Conservation (phyloP, 805 yeast genomes). For the Yamadazyma olivae region DNA sequence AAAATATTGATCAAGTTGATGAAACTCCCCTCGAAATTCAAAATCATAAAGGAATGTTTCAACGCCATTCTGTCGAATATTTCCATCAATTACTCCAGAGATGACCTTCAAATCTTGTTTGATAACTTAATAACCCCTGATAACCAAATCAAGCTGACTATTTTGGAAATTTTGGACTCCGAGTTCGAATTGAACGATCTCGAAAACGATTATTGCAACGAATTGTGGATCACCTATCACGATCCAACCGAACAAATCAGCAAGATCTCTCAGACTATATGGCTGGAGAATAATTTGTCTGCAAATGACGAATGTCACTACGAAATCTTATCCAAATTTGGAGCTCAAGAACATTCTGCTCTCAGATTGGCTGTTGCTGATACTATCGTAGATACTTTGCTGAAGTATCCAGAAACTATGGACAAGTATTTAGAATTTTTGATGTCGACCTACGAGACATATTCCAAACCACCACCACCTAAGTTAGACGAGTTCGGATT, state of each 20-base stretch:
- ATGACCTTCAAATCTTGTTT: constrained; percentile 60
- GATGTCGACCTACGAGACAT: constrained; percentile 53
- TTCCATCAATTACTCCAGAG: constrained; percentile 53
- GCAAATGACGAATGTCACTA: constrained; percentile 37
- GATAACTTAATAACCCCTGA: constrained; percentile 57
- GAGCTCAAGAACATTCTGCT: constrained; percentile 59
- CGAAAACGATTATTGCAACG: constrained; percentile 48
- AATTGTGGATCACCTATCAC: constrained; percentile 74
- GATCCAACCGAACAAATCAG: constrained; percentile 65
- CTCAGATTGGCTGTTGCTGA: constrained; percentile 70
- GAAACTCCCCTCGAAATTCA: constrained; percentile 73
- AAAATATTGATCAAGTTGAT: constrained; percentile 62
- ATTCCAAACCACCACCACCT: constrained; percentile 73
- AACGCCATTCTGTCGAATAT: constrained; percentile 73
- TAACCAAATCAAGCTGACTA: constrained; percentile 69
- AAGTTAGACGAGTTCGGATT: constrained; percentile 78
- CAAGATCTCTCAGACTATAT: constrained; percentile 72
- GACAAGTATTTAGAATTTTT: constrained; percentile 37
- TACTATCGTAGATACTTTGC: constrained; percentile 61
- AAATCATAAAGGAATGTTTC: constrained; percentile 80
- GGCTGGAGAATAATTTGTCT: constrained; percentile 73
- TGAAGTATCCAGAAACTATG: constrained; percentile 22
- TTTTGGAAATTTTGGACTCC: constrained; percentile 80
- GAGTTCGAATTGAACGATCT: constrained; percentile 65
- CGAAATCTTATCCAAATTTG: constrained; percentile 40